phyloP scores from a whole-genome alignment of 305 asterid species.

The Fraxinus floribunda region DNA sequence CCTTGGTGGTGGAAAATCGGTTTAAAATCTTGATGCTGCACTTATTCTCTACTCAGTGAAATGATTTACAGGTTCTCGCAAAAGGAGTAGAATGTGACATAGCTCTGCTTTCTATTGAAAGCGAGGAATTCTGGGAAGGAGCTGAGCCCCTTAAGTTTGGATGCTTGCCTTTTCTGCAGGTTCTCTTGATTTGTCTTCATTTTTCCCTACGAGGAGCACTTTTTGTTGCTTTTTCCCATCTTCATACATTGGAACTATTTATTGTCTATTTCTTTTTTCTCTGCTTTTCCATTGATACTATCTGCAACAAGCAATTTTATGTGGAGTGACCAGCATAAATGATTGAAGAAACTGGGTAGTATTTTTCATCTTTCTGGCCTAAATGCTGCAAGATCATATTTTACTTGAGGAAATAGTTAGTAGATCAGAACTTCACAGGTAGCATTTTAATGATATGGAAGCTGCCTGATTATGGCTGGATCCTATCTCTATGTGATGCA shows the following conservation, averaged over 20 bases:
- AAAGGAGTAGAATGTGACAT: constrained; percentile 95
- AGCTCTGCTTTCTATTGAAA: constrained; percentile 91
- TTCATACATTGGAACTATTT: background rate
- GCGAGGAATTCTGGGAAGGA: constrained; percentile 78
- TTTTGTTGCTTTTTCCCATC: background rate
- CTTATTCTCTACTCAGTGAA: constrained; percentile 31
- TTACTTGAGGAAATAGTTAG: background rate
- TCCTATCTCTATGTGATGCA: background rate
- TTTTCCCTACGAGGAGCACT: background rate
- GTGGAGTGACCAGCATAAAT: constrained; percentile 2
- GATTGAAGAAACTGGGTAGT: background rate
- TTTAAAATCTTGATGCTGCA: constrained; percentile 9
- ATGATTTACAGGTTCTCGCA: constrained; percentile 74
- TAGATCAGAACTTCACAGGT: background rate
- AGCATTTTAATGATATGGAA: constrained; percentile 7
- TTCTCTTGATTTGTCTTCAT: constrained; percentile 21
- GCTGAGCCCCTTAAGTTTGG: constrained; percentile 54
- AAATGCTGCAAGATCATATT: background rate
- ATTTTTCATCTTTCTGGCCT: background rate
- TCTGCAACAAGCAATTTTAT: constrained; percentile 8
- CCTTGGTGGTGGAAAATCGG: background rate
- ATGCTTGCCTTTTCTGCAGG: constrained; percentile 55
- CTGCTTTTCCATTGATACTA: background rate
- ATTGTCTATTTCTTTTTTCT: background rate
- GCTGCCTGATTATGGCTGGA: background rate